Conservation (phyloP, 2,329 filamentous ascomycete species). For the Hypoxylon sp. region DNA sequence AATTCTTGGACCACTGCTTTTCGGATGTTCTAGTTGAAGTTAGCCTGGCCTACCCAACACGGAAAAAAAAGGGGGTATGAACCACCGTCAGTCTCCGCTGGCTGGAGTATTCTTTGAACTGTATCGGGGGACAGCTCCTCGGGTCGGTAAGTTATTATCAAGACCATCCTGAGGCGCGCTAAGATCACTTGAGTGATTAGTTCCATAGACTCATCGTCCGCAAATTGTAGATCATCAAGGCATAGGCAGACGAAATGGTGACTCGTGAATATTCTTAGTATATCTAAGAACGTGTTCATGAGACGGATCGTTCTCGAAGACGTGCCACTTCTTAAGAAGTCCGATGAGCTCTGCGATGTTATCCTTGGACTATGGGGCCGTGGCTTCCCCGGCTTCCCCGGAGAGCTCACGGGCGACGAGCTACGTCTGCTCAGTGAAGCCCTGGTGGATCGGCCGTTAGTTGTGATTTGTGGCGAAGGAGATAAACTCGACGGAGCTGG, state of each 20-base stretch:
- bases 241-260: constrained; percentile 91
- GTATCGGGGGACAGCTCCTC: constrained; percentile 71
- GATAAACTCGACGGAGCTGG: constrained; percentile 50
- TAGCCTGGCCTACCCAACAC: constrained; percentile 13
- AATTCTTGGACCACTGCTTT: constrained; percentile 65
- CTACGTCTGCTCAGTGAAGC: constrained; percentile 58
- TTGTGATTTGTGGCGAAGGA: constrained; percentile 53
- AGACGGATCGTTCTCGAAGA: constrained; percentile 77
- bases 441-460: constrained; percentile 51
- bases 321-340: constrained; percentile 69
- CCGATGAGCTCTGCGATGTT: constrained; percentile 66
- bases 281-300: constrained; percentile 89
- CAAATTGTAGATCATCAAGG: constrained; percentile 90
- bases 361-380: constrained; percentile 54
- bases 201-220: constrained; percentile 87
- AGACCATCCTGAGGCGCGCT: constrained; percentile 82
- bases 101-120: constrained; percentile 67
- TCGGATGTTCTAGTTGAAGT: constrained; percentile 56
- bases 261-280: constrained; percentile 82
- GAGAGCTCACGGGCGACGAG: constrained; percentile 63
- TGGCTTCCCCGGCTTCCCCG: constrained; percentile 51
- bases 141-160: constrained; percentile 81
- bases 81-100: constrained; percentile 66
- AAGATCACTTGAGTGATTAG: constrained; percentile 84
- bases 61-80: neutral